A percentile compares a stretch with the other conserved stretches of the same genome.
Evolutionary conservation across 2,329 filamentous ascomycete species (phyloP).

Genomic region (Ophiostoma perfectum): DNA sequence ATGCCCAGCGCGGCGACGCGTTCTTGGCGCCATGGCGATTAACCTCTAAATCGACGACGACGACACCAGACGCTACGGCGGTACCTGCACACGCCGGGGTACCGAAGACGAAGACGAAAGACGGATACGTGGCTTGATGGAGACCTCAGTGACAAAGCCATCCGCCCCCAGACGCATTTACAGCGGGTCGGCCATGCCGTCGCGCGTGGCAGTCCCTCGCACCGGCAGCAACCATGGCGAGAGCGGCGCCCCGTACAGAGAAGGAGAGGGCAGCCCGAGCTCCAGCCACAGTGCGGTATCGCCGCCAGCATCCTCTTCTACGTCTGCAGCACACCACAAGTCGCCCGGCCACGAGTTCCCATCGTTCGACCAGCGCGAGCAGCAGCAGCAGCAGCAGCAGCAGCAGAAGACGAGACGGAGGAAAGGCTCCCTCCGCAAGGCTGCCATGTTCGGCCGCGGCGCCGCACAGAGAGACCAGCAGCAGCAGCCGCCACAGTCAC

Average conservation of each 20-base stretch:
- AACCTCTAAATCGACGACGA: conserved; percentile 6
- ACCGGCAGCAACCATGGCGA: background rate
- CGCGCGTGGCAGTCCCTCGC: conserved; percentile 16
- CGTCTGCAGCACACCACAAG: no score
- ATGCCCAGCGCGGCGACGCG: conserved; percentile 7
- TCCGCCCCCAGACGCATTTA: conserved; percentile 13
- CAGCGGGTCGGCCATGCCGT: conserved; percentile 20
- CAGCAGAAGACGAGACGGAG: conserved; percentile 58
- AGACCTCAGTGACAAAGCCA: background rate
- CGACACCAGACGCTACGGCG: background rate
- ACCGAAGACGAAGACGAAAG: no score
- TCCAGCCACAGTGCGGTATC: no score
- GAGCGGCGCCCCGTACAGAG: no score
- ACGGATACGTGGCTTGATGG: background rate
- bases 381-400: conserved; percentile 24
- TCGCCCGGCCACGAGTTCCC: conserved; percentile 27
- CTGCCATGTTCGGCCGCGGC: conserved; percentile 72
- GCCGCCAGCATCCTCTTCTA: no score
- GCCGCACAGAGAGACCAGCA: conserved; percentile 47
- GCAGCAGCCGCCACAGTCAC: background rate
- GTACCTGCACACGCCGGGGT: no score
- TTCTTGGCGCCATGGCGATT: conserved; percentile 4
- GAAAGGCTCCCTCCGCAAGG: conserved; percentile 81
- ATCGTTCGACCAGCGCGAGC: conserved; percentile 4
- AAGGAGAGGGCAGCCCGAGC: no score